Conservation (phyloP, 345 rosid genomes). For the Adansonia digitata region DNA sequence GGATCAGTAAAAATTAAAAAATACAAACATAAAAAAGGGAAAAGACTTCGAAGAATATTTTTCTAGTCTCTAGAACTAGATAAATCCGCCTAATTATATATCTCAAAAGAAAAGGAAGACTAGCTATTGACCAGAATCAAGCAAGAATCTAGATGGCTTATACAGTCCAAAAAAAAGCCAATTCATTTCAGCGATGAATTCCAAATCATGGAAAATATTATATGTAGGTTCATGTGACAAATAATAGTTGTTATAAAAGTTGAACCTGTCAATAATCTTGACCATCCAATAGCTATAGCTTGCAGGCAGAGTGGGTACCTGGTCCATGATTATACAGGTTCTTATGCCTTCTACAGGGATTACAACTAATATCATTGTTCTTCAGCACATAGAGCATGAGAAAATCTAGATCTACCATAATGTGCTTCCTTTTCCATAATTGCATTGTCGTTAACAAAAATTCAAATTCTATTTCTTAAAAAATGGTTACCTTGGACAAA, state of each 20-base stretch:
- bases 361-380: background rate
- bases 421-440: background rate
- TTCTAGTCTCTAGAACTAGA: background rate
- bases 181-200: background rate
- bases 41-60: background rate
- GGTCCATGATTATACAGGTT: background rate
- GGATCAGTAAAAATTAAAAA: slow-evolving; percentile 3
- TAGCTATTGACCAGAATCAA: background rate
- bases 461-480: background rate
- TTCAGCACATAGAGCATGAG: background rate
- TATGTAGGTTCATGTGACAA: background rate
- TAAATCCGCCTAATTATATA: background rate
- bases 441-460: background rate
- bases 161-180: background rate
- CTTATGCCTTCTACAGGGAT: background rate
- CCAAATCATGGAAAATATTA: background rate
- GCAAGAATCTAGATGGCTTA: background rate
- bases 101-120: background rate
- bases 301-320: background rate
- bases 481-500: slow-evolving; percentile 56
- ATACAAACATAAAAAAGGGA: background rate
- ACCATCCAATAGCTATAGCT: background rate
- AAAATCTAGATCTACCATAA: background rate
- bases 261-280: background rate
- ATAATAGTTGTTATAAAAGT: background rate